Base-by-base conservation (phyloP, 768 basidiomycete species). In the Podaxis sp. region DNA sequence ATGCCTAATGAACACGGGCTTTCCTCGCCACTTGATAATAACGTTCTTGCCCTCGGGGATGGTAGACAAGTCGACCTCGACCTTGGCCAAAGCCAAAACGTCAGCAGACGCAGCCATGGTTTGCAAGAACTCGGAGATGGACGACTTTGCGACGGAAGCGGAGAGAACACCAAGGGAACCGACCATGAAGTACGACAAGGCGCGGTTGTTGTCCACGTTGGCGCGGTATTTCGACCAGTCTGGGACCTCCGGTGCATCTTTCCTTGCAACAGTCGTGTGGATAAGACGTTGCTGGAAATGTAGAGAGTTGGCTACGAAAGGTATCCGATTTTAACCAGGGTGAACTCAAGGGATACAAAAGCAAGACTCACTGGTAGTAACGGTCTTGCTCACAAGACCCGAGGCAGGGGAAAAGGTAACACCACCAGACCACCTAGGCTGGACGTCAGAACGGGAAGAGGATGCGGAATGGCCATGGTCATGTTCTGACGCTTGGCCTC, bases 1-100 rank as follows among this genome's bases (percentile, higher is more conserved):
- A 82, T 99, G 97, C 67, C 97, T 87, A 75, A 99, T 94, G 83
- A 98, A 98, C 59, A 99, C 97, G 66, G 97, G 97, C 83, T 99
- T 99, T 75, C 97, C 97, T 72, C 97, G 92, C 97, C 97, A 99
- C 82, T 98, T 95, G 80, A 96, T 92, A 76, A 96, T 88, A 68
- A 90, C 91, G 73, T 96, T 96, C 85, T 95, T 96, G 76, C 95
- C 95, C 83, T 98, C 94, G 40, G 97, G 97, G 71, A 99, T 98
- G 64, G 77, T 80, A 59, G 79, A 77, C 64, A 99, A 86, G 41
- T 96, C 94, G 63, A 99, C 87, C 78, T 99, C 97, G 65, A 98
- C 93, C 81, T 98, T 98, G 64, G 97, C 97, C 67, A 98, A 84
- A 55, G 97, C 97, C 69, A 98, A 88, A 57, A 99, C 96, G 73